Base-by-base conservation (phyloP, 352 stramenopile genomes). In the Phytophthora sansomeana region DNA sequence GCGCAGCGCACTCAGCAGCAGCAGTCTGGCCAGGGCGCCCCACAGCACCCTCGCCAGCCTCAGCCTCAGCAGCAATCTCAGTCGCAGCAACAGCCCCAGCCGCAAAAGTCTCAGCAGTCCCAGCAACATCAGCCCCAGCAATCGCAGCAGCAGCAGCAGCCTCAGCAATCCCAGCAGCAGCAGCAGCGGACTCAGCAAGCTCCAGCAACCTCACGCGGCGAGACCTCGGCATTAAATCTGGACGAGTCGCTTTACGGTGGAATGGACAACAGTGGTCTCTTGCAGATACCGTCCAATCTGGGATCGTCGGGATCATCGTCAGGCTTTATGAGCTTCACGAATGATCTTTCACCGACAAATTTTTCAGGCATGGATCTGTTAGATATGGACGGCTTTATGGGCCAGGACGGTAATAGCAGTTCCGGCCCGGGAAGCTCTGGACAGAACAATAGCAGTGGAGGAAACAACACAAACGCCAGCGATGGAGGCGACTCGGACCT, bases 301-400 rank as follows among this genome's bases (percentile, higher is more conserved):
- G 63, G 57, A 29, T 71, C 68, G 1, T 72, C 74, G 1, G 57
- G 67, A 1, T 63, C 61, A 14, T 75, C 73, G 17, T 81, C 70
- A 10, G 75, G 61, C 29, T 89, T 85, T 49, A 89, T 90, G 73
- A 75, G 69, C 41, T 92, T 90, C 51, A 66, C 67, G 30, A 89
- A 84, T 57, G 80, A 90, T 42, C 58, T 90, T 33, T 90, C 78
- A 11, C 83, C 83, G 1, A 89, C 80, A 16, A 82, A 80, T 54
- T 89, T 91, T 41, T 82, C 64, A 13, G 76, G 77, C 47, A 89
- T 85, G 67, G 85, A 93, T 62, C 67, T 91, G 54, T 67, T 93
- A 17, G 85, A 93, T 55, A 89, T 92, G 44, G 85, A 93, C 35
- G 81, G 83, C 59, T 77, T 83, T 8, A 88, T 69, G 76, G 70